phyloP scores from a whole-genome alignment of 805 yeast species.

The Debaryomyces tyrocola region DNA sequence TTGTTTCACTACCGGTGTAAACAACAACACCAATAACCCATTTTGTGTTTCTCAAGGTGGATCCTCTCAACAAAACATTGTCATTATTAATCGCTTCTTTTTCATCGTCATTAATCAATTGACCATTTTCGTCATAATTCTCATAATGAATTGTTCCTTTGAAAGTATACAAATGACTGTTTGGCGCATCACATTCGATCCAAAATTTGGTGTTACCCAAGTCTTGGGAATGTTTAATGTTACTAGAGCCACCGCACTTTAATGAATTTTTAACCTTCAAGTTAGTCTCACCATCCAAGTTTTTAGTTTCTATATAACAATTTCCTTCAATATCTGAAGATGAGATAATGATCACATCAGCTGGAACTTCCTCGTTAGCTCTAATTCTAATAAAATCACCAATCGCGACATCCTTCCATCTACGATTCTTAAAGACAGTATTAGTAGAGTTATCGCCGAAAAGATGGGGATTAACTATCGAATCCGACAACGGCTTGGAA shows the following conservation, averaged over 20 bases:
- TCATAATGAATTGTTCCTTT: constrained; percentile 64
- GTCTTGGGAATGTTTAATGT: constrained; percentile 56
- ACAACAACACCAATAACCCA: constrained; percentile 75
- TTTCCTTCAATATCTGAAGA: constrained; percentile 68
- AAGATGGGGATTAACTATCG: constrained; percentile 21
- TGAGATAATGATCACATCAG: constrained; percentile 64
- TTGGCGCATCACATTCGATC: constrained; percentile 75
- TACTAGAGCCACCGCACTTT: constrained; percentile 47
- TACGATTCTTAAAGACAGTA: constrained; percentile 42
- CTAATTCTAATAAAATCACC: constrained; percentile 74
- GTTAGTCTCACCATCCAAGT: constrained; percentile 82
- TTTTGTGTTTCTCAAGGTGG: constrained; percentile 68
- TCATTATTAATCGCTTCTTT: constrained; percentile 61
- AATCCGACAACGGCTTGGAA: constrained; percentile 15
- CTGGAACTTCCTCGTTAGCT: constrained; percentile 78
- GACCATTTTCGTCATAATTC: constrained; percentile 31
- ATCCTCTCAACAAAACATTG: constrained; percentile 70
- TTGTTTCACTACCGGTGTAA: constrained; percentile 76
- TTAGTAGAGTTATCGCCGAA: constrained; percentile 1
- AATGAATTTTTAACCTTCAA: constrained; percentile 60
- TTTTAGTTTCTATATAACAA: constrained; percentile 78
- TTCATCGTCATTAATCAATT: constrained; percentile 32
- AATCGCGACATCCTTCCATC: constrained; percentile 70
- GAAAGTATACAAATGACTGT: constrained; percentile 60
- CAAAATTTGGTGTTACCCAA: constrained; percentile 57